Evolutionary conservation across 805 yeast genomes (phyloP).

Genomic region (Hyphopichia homilentoma): DNA sequence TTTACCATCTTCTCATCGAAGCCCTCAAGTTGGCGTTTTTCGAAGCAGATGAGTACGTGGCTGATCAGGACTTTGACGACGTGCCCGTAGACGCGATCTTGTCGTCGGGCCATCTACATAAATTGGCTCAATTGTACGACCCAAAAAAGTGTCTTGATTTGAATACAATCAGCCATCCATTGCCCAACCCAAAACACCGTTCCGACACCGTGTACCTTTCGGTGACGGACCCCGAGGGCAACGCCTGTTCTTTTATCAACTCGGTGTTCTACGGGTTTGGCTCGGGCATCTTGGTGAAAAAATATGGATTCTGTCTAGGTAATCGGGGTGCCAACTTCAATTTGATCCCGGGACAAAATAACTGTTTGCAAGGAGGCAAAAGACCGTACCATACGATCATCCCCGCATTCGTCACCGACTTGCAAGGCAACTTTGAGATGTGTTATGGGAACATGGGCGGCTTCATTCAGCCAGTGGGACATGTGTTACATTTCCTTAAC

Average conservation of each 20-base stretch:
- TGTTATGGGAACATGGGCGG: constrained; percentile 87
- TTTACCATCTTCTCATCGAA: constrained; percentile 67
- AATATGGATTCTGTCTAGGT: constrained; percentile 65
- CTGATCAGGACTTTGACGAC: constrained; percentile 50
- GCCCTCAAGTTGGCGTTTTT: constrained; percentile 67
- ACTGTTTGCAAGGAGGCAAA: constrained; percentile 64
- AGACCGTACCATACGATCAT: constrained; percentile 81
- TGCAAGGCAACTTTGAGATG: constrained; percentile 49
- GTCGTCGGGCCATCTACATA: constrained; percentile 44
- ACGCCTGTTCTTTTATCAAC: constrained; percentile 78
- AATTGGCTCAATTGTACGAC: constrained; percentile 47
- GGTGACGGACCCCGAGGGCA: constrained; percentile 63
- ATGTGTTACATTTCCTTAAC: constrained; percentile 71
- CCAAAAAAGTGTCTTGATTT: constrained; percentile 38
- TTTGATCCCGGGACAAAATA: constrained; percentile 51
- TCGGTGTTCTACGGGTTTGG: constrained; percentile 72
- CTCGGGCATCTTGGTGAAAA: constrained; percentile 61
- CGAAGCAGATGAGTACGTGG: constrained; percentile 71
- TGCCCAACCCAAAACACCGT: constrained; percentile 54
- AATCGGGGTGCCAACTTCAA: constrained; percentile 78
- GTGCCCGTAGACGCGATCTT: constrained; percentile 42
- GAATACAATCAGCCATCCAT: constrained; percentile 42
- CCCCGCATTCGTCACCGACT: constrained; percentile 70
- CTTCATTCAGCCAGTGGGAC: constrained; percentile 83
- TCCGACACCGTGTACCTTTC: constrained; percentile 74